Evolutionary conservation across 1,139 yeast species (phyloP).

Genomic region (Sugiyamaella paludigena): DNA sequence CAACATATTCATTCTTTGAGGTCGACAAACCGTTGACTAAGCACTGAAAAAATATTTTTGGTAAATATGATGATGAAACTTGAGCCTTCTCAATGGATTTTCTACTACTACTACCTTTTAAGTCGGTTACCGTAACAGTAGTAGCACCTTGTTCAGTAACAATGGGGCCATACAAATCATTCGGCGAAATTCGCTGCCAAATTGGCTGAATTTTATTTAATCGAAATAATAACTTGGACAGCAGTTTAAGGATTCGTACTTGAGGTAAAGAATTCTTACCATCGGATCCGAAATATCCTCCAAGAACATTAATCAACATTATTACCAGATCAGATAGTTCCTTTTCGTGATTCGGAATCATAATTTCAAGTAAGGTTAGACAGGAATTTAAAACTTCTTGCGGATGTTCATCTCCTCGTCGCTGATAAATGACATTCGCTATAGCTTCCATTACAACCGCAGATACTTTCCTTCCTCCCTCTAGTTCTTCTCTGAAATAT

Average conservation of each 20-base stretch:
- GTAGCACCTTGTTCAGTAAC: not conserved
- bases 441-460: not conserved
- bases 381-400: constrained; percentile 1
- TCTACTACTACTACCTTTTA: not conserved
- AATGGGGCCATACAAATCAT: constrained; percentile 3
- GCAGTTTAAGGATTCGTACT: constrained; percentile 18
- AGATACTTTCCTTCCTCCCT: not conserved
- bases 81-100: not conserved
- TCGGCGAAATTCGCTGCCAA: constrained; percentile 11
- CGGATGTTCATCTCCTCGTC: not conserved
- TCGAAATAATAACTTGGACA: constrained; percentile 14
- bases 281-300: constrained; percentile 14
- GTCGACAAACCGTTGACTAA: constrained; percentile 12
- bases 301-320: constrained; percentile 15
- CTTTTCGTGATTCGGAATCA: constrained; percentile 6
- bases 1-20: constrained; percentile 10
- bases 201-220: constrained; percentile 9
- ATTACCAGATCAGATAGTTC: constrained; percentile 18
- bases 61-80: constrained; percentile 1
- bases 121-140: not conserved
- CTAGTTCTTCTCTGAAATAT: constrained; percentile 4
- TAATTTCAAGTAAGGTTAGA: constrained; percentile 8
- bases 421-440: constrained; percentile 2
- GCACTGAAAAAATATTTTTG: constrained; percentile 14
- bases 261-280: constrained; percentile 17